phyloP scores from a whole-genome alignment of 2,329 filamentous ascomycete genomes.

The Venturia pyrina region DNA sequence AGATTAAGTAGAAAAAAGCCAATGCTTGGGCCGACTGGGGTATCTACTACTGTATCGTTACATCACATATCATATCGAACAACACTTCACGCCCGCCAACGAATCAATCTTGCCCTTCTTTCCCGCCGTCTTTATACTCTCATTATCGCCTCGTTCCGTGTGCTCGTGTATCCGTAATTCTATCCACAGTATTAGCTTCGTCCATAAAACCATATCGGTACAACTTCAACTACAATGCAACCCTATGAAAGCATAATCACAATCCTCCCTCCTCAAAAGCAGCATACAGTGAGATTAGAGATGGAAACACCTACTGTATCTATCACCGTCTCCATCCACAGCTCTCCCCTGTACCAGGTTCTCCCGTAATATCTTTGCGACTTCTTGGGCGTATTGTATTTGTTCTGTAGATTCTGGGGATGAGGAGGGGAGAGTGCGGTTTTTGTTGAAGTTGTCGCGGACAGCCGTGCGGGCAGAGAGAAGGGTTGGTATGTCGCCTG shows the following conservation, averaged over 20 bases:
- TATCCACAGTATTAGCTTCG: conserved; percentile 29
- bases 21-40: neutral
- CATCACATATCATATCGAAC: conserved; percentile 5
- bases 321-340: conserved; percentile 35
- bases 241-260: neutral
- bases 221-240: neutral
- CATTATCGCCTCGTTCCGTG: conserved; percentile 88
- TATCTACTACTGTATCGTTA: neutral
- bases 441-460: conserved; percentile 61
- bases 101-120: conserved; percentile 27
- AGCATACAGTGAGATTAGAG: neutral
- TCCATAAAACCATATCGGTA: conserved; percentile 13
- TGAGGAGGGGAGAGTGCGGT: conserved; percentile 47
- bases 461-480: conserved; percentile 62
- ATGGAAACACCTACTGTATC: conserved; percentile 48
- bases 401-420: conserved; percentile 45
- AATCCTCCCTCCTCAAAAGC: no score
- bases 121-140: conserved; percentile 63
- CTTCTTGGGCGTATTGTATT: conserved; percentile 70
- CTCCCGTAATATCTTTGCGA: conserved; percentile 66
- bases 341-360: conserved; percentile 80
- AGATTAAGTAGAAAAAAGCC: neutral
- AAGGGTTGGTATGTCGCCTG: conserved; percentile 63
- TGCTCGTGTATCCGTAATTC: conserved; percentile 82
- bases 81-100: conserved; percentile 13